Percentiles rank a stretch among this genome's conserved stretches.
These are phyloP conservation scores for Blastocystis sp. DNA, from an alignment of 352 stramenopile genomes.

Conservation along the genomic window DNA sequence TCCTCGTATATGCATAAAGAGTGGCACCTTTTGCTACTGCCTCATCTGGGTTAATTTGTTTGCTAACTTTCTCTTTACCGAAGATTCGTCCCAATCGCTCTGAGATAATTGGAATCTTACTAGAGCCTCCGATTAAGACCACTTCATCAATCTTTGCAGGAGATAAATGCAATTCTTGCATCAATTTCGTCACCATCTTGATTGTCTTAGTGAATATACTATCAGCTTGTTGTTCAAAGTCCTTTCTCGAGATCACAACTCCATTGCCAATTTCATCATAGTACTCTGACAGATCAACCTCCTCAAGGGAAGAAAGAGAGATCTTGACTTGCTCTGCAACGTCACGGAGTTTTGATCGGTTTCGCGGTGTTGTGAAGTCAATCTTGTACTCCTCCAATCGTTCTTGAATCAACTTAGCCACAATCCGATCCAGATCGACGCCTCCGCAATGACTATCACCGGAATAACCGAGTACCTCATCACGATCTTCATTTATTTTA, in stretches of 20 bases:
- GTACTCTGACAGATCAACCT: constrained; percentile 88
- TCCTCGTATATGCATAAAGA: neutral
- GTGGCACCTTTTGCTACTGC: constrained; percentile 93
- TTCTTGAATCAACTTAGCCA: constrained; percentile 98
- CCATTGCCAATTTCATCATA: constrained; percentile 93
- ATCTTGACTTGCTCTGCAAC: constrained; percentile 96
- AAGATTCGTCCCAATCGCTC: constrained; percentile 95
- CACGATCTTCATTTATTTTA: neutral
- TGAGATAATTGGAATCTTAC: constrained; percentile 94
- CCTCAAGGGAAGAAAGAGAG: constrained; percentile 88
- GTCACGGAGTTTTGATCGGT: constrained; percentile 90
- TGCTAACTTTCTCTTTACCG: constrained; percentile 70
- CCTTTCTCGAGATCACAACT: constrained; percentile 88
- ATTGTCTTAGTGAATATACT: constrained; percentile 99
- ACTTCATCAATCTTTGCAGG: constrained; percentile 96
- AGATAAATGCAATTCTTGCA: constrained; percentile 89
- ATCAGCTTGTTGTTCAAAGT: constrained; percentile 96
- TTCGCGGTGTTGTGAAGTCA: constrained; percentile 86
- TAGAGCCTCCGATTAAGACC: constrained; percentile 95
- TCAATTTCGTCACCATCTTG: constrained; percentile 86
- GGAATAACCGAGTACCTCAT: constrained; percentile 72
- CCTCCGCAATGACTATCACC: constrained; percentile 84
- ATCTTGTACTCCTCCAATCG: constrained; percentile 79
- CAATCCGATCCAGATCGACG: constrained; percentile 84
- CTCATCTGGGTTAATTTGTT: constrained; percentile 90